These are phyloP conservation scores for Paecilomyces niveus DNA, from an alignment of 2,329 filamentous ascomycete species.

Conservation along the genomic window DNA sequence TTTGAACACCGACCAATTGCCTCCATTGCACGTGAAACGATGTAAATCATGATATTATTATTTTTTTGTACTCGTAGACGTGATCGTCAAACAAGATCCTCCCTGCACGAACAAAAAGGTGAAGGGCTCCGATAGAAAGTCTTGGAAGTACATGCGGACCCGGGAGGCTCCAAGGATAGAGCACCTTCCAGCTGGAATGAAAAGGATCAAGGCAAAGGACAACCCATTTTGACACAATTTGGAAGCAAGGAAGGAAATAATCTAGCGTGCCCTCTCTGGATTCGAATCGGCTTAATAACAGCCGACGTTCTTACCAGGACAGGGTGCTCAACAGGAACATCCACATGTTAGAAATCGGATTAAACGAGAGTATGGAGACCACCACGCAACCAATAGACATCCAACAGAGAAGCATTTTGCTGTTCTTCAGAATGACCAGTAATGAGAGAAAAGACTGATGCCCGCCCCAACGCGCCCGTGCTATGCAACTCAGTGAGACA, in stretches of 20 bases:
- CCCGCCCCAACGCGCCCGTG: constrained; percentile 14
- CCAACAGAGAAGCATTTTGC: background rate
- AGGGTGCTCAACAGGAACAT: background rate
- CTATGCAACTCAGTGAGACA: constrained; percentile 14
- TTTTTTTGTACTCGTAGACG: background rate
- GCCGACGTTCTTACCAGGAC: background rate
- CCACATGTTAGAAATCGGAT: background rate
- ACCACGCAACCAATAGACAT: background rate
- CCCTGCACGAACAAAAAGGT: background rate
- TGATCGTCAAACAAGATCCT: background rate
- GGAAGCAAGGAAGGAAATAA: background rate
- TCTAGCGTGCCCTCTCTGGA: background rate
- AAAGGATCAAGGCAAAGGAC: background rate
- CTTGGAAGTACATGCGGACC: background rate
- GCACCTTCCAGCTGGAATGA: background rate
- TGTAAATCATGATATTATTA: background rate
- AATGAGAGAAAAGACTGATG: background rate
- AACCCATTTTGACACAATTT: background rate
- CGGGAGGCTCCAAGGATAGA: background rate
- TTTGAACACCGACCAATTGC: too few species aligned
- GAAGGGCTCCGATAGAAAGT: background rate
- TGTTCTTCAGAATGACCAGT: background rate
- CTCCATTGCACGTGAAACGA: background rate
- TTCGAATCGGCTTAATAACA: background rate
- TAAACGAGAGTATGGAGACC: background rate